Evolutionary conservation across 2,329 filamentous ascomycete genomes (phyloP).

Genomic region (Diaporthe citriasiana): DNA sequence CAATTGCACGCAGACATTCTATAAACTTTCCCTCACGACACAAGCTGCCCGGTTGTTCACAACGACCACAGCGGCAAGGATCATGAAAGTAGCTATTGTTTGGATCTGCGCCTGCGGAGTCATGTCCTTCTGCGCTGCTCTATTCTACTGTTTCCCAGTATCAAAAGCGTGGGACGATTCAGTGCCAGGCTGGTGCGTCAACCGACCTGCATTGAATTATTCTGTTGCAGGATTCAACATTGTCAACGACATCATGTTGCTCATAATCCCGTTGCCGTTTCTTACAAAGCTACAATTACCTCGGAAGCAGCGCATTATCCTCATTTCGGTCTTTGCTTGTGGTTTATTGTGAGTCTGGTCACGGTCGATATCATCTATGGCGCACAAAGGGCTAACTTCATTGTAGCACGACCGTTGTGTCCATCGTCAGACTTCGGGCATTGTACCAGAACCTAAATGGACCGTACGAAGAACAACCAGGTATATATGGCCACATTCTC

Average conservation of each 20-base stretch:
- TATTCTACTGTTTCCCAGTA: conserved; percentile 49
- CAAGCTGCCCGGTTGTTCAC: conserved; percentile 49
- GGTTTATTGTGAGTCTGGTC: conserved; percentile 49
- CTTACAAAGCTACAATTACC: conserved; percentile 54
- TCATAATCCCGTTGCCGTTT: conserved; percentile 48
- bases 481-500: conserved; percentile 15
- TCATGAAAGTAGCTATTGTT: conserved; percentile 45
- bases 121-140: conserved; percentile 47
- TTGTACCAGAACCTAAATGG: conserved; percentile 43
- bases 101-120: conserved; percentile 47
- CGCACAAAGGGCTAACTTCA: background rate
- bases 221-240: conserved; percentile 51
- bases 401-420: conserved; percentile 42
- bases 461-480: conserved; percentile 32
- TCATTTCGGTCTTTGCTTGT: conserved; percentile 55
- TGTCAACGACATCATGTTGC: conserved; percentile 49
- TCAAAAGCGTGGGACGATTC: conserved; percentile 44
- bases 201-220: conserved; percentile 45
- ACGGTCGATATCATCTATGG: background rate
- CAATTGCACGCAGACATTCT: conserved; percentile 45
- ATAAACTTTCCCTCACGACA: conserved; percentile 49
- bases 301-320: conserved; percentile 57
- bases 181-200: conserved; percentile 44
- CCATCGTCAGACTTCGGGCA: conserved; percentile 45
- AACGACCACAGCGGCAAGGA: conserved; percentile 44